Evolutionary conservation across 768 basidiomycete genomes (phyloP).

Genomic region (Dioszegia aurantiaca): DNA sequence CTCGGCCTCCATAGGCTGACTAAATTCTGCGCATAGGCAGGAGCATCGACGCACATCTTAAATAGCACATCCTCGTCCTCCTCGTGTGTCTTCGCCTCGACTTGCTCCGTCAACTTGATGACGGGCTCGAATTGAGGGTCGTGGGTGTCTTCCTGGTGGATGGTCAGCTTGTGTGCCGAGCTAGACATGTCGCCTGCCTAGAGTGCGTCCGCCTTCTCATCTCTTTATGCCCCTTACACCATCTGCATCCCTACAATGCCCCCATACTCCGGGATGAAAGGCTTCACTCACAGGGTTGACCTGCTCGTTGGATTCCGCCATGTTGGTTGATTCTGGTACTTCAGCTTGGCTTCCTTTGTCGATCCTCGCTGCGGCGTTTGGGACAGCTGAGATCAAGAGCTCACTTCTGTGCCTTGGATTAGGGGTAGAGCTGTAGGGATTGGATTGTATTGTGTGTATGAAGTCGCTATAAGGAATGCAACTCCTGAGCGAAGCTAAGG

Average conservation of each 20-base stretch:
- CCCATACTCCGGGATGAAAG: too few relatives aligned
- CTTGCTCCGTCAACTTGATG: conserved; percentile 90
- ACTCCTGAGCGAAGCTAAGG: too few relatives aligned
- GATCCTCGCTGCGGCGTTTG: too few relatives aligned
- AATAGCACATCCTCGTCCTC: conserved; percentile 89
- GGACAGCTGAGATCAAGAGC: too few relatives aligned
- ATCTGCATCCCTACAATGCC: too few relatives aligned
- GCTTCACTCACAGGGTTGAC: conserved; percentile 16
- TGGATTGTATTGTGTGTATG: background rate
- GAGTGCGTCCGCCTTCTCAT: too few relatives aligned
- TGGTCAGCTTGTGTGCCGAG: too few relatives aligned
- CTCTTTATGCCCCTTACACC: background rate
- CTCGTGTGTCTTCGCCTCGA: conserved; percentile 90
- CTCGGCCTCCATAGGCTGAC: too few relatives aligned
- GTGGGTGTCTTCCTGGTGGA: conserved; percentile 66
- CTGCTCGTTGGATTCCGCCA: conserved; percentile 15
- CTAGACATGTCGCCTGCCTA: too few relatives aligned
- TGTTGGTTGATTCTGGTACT: background rate
- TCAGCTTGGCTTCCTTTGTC: background rate
- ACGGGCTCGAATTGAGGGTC: conserved; percentile 95
- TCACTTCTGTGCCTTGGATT: too few relatives aligned
- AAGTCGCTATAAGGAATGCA: too few relatives aligned
- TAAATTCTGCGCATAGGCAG: too few relatives aligned
- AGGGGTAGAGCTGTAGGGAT: background rate
- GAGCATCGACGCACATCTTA: conserved; percentile 73